A percentile compares a stretch with the other conserved stretches of the same genome.
phyloP scores from a whole-genome alignment of 257 asterid genomes.

The Perilla frutescens region DNA sequence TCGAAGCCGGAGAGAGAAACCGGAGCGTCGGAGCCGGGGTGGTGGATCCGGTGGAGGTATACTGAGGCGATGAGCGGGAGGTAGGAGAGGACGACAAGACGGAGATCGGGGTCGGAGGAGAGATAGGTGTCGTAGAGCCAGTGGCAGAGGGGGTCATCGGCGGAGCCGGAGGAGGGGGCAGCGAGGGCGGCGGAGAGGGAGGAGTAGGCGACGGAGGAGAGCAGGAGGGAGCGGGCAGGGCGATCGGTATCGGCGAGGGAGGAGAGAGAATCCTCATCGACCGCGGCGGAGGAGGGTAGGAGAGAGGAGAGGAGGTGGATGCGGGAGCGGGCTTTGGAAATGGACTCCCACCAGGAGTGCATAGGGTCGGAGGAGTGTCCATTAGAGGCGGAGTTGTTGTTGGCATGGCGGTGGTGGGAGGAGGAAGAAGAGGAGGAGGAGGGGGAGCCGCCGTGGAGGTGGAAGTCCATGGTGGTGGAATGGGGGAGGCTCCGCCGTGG shows the following conservation, averaged over 20 bases:
- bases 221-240: conserved; percentile 91
- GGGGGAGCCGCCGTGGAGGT: conserved; percentile 65
- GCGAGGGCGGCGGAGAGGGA: conserved; percentile 63
- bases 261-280: conserved; percentile 48
- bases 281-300: conserved; percentile 47
- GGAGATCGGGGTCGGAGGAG: conserved; percentile 75
- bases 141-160: conserved; percentile 82
- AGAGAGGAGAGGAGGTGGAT: conserved; percentile 81
- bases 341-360: conserved; percentile 98
- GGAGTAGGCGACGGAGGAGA: conserved; percentile 71
- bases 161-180: conserved; percentile 67
- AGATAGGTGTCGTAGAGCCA: conserved; percentile 95
- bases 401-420: conserved; percentile 45
- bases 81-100: conserved; percentile 79
- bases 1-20: conserved; percentile 81
- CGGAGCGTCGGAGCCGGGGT: conserved; percentile 43
- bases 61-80: conserved; percentile 66
- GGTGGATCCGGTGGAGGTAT: conserved; percentile 77
- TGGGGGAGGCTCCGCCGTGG: conserved; percentile 28
- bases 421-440: conserved; percentile 64
- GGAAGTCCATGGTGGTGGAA: conserved; percentile 64
- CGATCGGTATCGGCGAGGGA: conserved; percentile 90
- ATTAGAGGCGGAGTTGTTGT: conserved; percentile 35
- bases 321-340: conserved; percentile 93
- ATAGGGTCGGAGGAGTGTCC: conserved; percentile 63